Percentiles rank a stretch among this genome's conserved stretches.
phyloP scores from a whole-genome alignment of 192 early-diverging fungal genomes.

The Dissophora globulifera region DNA sequence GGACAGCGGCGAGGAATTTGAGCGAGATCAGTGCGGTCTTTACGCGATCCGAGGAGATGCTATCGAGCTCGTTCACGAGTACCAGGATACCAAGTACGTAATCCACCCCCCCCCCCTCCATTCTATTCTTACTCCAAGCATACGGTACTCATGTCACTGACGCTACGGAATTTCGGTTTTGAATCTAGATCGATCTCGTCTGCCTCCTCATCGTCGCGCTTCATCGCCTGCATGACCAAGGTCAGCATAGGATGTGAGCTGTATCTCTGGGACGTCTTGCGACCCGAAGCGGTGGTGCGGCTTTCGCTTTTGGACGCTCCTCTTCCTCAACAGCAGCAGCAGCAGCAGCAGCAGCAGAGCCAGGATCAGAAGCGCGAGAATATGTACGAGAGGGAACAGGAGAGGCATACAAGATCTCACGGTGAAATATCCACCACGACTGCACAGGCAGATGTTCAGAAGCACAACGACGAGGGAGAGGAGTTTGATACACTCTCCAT shows the following conservation, averaged over 20 bases:
- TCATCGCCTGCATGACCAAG: constrained; percentile 13
- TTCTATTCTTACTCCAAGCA: too few species aligned
- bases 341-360: not conserved
- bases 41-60: constrained; percentile 14
- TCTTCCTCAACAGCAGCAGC: not conserved
- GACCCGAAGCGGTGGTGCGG: constrained; percentile 2
- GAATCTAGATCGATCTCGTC: constrained; percentile 1
- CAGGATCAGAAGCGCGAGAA: not conserved
- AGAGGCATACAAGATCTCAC: too few species aligned
- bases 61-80: constrained; percentile 26
- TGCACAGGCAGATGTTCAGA: too few species aligned
- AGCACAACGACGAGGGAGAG: not conserved
- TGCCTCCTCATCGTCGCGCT: constrained; percentile 13
- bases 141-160: not conserved
- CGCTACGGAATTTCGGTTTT: not conserved
- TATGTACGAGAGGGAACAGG: too few species aligned
- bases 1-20: not conserved
- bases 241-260: not conserved
- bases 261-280: constrained; percentile 15
- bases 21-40: constrained; percentile 11
- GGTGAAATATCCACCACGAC: too few species aligned
- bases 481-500: not conserved
- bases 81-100: constrained; percentile 13
- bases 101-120: too few species aligned
- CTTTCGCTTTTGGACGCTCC: constrained; percentile 9